Evolutionary conservation across 2,329 filamentous ascomycete species (phyloP), one percentile per base, ranked within the genome.

Genomic region (Cryphonectria naterciae): DNA sequence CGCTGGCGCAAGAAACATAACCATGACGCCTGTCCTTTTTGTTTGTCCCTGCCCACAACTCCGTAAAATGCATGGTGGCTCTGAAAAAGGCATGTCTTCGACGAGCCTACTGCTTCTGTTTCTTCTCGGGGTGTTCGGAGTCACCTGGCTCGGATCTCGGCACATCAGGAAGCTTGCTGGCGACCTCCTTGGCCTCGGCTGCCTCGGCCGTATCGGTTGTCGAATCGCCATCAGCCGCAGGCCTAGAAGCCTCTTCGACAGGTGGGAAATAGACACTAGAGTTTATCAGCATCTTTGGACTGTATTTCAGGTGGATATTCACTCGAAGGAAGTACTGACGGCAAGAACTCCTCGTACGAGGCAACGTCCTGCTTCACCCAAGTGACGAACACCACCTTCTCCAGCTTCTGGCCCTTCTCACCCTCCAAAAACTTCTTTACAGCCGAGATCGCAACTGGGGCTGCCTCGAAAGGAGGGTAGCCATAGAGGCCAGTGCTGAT

Each of bases 401-500:
- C 88, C 41, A 98, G 79, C 75, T 85, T 86, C 32, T 77, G 70
- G 1, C 83, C 84, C 17, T 83, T 76, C 5, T 83, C 75, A 5
- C 81, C 78, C 25, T 85, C 83, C n/a, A 91, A 76, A 73, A 89
- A 91, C 49, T 81, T 78, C 68, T 86, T 84, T 13, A 91, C 86
- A 1, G 87, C 80, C 43, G 86, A 83, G 67, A 92, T 85, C 1
- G 94, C 96, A 13, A 91, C 86, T n/a, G 84, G 79, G 0, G 94
- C 93, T 0, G 95, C 96, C 56, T 90, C 86, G 0, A 78, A 74
- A 75, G 89, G 92, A 0, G 95, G 95, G 78, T 97, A 98, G 0
- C 93, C 93, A 78, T 97, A 98, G 1, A 97, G 80, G 0, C 95
- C 96, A 0, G 95, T 98, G 77, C 94, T 97, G 72, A 98, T 86